Conservation (phyloP, 805 yeast genomes). For the Wickerhamiella allomyrinae region DNA sequence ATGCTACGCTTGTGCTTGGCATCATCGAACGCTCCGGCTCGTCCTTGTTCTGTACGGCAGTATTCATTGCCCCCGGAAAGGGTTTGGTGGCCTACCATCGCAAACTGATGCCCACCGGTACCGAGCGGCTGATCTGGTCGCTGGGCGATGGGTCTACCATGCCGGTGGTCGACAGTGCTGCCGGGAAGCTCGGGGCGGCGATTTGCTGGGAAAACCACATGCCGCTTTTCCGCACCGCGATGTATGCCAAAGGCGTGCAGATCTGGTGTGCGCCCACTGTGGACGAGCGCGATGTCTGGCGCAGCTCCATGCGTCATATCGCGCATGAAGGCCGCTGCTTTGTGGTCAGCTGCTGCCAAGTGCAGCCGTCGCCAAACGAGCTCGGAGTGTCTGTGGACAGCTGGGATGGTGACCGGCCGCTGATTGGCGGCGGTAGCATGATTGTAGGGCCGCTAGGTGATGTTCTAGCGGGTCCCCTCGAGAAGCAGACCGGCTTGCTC, state of each 20-base stretch:
- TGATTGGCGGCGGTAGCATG: slow-evolving; percentile 31
- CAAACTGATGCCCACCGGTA: slow-evolving; percentile 32
- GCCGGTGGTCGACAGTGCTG: slow-evolving; percentile 26
- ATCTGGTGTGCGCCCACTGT: slow-evolving; percentile 34
- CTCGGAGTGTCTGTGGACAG: slow-evolving; percentile 11
- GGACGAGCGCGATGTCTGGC: slow-evolving; percentile 33
- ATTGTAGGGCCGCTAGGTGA: slow-evolving; percentile 32
- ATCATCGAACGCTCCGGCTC: not conserved
- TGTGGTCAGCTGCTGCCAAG: slow-evolving; percentile 30
- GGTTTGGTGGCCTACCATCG: slow-evolving; percentile 33
- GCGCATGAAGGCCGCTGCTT: slow-evolving; percentile 31
- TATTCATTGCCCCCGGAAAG: slow-evolving; percentile 27
- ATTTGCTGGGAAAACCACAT: slow-evolving; percentile 36
- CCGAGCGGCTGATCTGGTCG: slow-evolving; percentile 34
- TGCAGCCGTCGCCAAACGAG: slow-evolving; percentile 22
- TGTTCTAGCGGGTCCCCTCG: slow-evolving; percentile 31
- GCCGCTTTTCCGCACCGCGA: slow-evolving; percentile 30
- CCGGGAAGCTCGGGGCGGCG: slow-evolving; percentile 32
- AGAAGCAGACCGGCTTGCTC: slow-evolving; percentile 30
- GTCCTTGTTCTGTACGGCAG: slow-evolving; percentile 28
- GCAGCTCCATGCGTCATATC: slow-evolving; percentile 29
- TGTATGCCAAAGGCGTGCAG: slow-evolving; percentile 31
- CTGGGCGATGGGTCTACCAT: slow-evolving; percentile 35
- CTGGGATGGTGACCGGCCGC: slow-evolving; percentile 23
- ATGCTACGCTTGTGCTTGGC: not conserved